Conservation (phyloP, 2,329 filamentous ascomycete genomes). For the Knufia petricola region DNA sequence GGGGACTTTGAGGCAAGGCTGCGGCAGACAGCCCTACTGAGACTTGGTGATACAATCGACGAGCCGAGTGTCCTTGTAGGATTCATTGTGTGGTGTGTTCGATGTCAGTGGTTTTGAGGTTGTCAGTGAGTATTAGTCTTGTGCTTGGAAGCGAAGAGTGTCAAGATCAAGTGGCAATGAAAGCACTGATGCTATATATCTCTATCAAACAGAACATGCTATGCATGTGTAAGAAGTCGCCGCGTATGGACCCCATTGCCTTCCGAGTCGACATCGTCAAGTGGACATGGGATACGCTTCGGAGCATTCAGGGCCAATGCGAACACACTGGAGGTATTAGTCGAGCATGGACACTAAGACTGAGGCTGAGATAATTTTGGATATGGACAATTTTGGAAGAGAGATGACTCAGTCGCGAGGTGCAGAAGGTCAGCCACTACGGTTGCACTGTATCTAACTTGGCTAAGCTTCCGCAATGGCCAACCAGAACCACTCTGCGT, state of each 20-base stretch:
- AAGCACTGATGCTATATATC: neutral
- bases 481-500: neutral
- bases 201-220: neutral
- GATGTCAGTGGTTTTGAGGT: neutral
- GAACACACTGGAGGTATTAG: neutral
- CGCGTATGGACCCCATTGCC: neutral
- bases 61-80: conserved; percentile 15
- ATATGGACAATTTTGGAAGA: neutral
- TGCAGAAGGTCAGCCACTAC: neutral
- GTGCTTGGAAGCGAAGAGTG: neutral
- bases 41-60: conserved; percentile 14
- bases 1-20: conserved; percentile 14
- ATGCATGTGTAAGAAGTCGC: neutral
- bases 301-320: neutral
- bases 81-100: conserved; percentile 15
- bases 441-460: neutral
- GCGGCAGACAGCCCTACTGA: conserved; percentile 15
- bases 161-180: neutral
- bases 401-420: neutral
- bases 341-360: neutral
- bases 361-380: conserved; percentile 2
- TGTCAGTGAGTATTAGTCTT: neutral
- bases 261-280: neutral
- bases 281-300: neutral
- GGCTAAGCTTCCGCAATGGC: neutral